Conservation (phyloP, 2,329 filamentous ascomycete genomes). For the Daldinia sp. region DNA sequence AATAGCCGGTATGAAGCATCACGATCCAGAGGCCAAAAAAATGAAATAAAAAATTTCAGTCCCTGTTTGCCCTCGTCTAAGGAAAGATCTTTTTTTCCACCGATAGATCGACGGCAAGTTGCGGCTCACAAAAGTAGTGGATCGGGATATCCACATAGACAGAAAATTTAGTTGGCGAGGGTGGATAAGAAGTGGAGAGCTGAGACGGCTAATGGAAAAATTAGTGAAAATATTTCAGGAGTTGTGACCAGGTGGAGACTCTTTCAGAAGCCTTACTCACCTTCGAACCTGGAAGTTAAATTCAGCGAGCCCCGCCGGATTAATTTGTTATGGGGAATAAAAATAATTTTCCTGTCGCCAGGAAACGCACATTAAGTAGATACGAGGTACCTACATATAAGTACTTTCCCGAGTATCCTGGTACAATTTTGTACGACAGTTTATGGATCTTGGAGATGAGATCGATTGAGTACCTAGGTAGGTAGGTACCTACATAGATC, state of each 20-base stretch:
- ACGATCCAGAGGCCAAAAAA: not conserved
- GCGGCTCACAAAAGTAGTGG: constrained; percentile 34
- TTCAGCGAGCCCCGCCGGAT: constrained; percentile 23
- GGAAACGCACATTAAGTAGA: not conserved
- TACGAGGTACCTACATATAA: not conserved
- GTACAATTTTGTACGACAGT: not conserved
- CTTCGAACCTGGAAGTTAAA: not conserved
- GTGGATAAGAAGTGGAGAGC: constrained; percentile 25
- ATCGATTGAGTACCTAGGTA: no score
- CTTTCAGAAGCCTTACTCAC: not conserved
- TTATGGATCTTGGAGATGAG: not conserved
- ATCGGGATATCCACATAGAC: constrained; percentile 15
- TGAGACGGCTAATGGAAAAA: constrained; percentile 9
- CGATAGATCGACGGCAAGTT: constrained; percentile 40
- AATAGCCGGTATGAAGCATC: not conserved
- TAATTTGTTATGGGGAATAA: constrained; percentile 13
- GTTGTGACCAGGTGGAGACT: constrained; percentile 15
- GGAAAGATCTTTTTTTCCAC: constrained; percentile 26
- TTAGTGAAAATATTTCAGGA: constrained; percentile 21
- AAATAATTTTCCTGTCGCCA: constrained; percentile 20
- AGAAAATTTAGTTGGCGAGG: constrained; percentile 19
- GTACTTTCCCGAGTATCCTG: no score
- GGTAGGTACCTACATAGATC: no score
- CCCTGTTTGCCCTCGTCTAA: not conserved
- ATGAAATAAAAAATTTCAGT: not conserved